A percentile compares a stretch with the other conserved stretches of the same genome.
phyloP scores from a whole-genome alignment of 805 yeast species.

The Yarrowia keelungensis region DNA sequence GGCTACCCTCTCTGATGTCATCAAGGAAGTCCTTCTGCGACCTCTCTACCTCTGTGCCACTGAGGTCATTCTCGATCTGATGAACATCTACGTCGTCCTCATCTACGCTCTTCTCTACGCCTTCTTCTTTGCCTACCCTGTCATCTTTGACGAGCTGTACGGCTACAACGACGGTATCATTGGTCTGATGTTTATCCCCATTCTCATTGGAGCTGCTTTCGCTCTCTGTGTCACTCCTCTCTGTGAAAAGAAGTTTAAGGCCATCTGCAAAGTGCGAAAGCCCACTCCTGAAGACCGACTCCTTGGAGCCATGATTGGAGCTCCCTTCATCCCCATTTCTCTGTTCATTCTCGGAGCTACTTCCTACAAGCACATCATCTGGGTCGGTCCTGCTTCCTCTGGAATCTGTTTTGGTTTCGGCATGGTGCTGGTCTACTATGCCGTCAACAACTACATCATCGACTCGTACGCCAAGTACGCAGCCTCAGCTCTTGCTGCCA shows the following conservation, averaged over 20 bases:
- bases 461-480: constrained; percentile 77
- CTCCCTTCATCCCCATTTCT: constrained; percentile 57
- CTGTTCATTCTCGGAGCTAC: constrained; percentile 70
- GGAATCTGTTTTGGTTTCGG: constrained; percentile 63
- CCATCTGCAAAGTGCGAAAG: constrained; percentile 54
- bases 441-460: constrained; percentile 75
- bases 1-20: constrained; percentile 66
- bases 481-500: constrained; percentile 67
- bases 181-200: constrained; percentile 90
- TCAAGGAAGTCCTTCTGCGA: constrained; percentile 71
- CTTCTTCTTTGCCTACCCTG: constrained; percentile 95
- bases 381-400: constrained; percentile 64
- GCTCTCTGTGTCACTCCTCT: constrained; percentile 79
- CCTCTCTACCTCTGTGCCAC: constrained; percentile 77
- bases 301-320: constrained; percentile 58
- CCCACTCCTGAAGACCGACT: constrained; percentile 66
- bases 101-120: constrained; percentile 91
- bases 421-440: constrained; percentile 63
- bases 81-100: constrained; percentile 85
- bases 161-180: constrained; percentile 77
- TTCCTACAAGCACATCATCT: constrained; percentile 55
- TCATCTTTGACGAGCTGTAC: constrained; percentile 74
- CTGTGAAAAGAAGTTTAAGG: constrained; percentile 67
- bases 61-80: constrained; percentile 84
- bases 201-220: constrained; percentile 80